Percentiles rank a stretch among this genome's conserved stretches.
These are phyloP conservation scores for Kondoa malvinella DNA, from an alignment of 768 basidiomycete genomes.

Conservation along the genomic window DNA sequence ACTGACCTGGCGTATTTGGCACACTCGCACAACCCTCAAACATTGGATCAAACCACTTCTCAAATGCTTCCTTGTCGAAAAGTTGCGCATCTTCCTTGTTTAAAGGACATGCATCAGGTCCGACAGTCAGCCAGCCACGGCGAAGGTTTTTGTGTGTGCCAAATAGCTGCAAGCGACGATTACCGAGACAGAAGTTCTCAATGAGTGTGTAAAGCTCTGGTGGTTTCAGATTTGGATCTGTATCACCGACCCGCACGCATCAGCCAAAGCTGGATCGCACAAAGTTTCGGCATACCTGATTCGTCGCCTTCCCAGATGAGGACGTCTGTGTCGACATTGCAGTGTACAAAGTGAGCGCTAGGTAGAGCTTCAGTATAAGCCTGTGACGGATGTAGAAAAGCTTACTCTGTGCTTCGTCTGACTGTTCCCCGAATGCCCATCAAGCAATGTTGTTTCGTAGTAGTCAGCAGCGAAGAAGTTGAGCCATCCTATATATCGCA, in stretches of 20 bases:
- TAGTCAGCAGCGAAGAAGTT: slow-evolving; percentile 42
- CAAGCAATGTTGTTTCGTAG: slow-evolving; percentile 88
- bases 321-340: slow-evolving; percentile 95
- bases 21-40: background rate
- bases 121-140: slow-evolving; percentile 79
- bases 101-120: slow-evolving; percentile 8
- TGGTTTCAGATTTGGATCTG: slow-evolving; percentile 69
- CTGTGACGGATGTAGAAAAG: no score
- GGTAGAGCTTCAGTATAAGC: background rate
- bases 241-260: background rate
- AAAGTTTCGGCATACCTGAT: slow-evolving; percentile 30
- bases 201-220: slow-evolving; percentile 91
- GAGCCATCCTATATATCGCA: no score
- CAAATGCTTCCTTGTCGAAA: slow-evolving; percentile 18
- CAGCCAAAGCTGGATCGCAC: background rate
- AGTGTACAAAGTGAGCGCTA: slow-evolving; percentile 80
- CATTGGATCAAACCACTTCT: background rate
- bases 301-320: slow-evolving; percentile 91
- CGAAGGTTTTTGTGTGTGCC: slow-evolving; percentile 51
- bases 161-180: slow-evolving; percentile 77
- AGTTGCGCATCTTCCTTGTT: slow-evolving; percentile 37
- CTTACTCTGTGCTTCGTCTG: slow-evolving; percentile 61
- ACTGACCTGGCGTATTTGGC: slow-evolving; percentile 1
- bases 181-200: slow-evolving; percentile 92
- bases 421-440: slow-evolving; percentile 97